Conservation (phyloP, 164 flowering plant species). For the Aristolochia contorta region DNA sequence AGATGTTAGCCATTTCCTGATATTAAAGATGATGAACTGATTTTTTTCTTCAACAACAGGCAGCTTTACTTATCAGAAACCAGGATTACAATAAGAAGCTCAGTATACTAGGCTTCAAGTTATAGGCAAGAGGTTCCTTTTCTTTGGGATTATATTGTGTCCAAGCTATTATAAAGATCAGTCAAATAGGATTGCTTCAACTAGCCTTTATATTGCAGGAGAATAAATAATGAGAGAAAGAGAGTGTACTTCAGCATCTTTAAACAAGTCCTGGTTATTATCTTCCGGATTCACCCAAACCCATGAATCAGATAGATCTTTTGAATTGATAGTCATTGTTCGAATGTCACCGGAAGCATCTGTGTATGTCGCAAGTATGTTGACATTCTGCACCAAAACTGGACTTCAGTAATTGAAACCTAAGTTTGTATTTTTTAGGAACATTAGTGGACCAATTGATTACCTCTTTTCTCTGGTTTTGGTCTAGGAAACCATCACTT, state of each 20-base stretch:
- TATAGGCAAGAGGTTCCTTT: no score
- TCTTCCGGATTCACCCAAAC: conserved; percentile 51
- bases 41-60: background rate
- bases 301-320: conserved; percentile 30
- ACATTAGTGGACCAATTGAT: no score
- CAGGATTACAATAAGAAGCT: background rate
- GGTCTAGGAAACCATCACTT: no score
- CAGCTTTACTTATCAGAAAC: background rate
- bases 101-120: no score
- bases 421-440: background rate
- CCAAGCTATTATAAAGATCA: background rate
- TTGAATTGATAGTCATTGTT: conserved; percentile 36
- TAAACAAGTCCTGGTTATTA: conserved; percentile 19
- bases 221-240: background rate
- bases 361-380: conserved; percentile 57
- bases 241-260: conserved; percentile 33
- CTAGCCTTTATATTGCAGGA: background rate
- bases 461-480: no score
- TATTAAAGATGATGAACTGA: background rate
- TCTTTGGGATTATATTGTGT: no score
- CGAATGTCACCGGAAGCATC: conserved; percentile 58
- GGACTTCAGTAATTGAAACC: conserved; percentile 5
- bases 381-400: conserved; percentile 44
- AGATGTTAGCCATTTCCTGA: background rate
- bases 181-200: background rate